Evolutionary conservation across 768 basidiomycete genomes (phyloP).

Genomic region (Suillus ampliporus): DNA sequence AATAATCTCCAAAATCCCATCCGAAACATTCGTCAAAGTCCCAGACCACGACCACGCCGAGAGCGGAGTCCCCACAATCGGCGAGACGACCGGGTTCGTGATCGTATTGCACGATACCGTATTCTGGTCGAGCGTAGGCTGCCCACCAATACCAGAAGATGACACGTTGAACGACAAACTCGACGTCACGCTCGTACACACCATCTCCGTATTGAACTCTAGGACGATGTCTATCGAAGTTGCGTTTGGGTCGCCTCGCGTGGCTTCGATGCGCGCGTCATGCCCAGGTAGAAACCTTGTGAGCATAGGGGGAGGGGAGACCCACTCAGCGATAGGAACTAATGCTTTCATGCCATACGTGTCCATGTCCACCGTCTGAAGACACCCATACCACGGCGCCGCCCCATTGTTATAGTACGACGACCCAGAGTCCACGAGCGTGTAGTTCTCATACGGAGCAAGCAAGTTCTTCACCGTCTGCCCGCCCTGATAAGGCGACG

Average conservation of each 20-base stretch:
- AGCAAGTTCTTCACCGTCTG: slow-evolving; percentile 74
- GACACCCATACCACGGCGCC: slow-evolving; percentile 78
- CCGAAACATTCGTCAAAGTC: slow-evolving; percentile 75
- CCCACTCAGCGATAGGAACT: slow-evolving; percentile 73
- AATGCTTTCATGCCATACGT: slow-evolving; percentile 84
- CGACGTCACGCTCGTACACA: slow-evolving; percentile 68
- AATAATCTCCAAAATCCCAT: slow-evolving; percentile 81
- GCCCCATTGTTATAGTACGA: slow-evolving; percentile 63
- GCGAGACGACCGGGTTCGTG: slow-evolving; percentile 51
- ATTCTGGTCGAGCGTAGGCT: slow-evolving; percentile 56
- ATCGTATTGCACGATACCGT: slow-evolving; percentile 54
- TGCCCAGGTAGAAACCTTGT: slow-evolving; percentile 88
- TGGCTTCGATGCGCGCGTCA: slow-evolving; percentile 69
- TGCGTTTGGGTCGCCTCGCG: slow-evolving; percentile 49
- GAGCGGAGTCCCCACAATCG: slow-evolving; percentile 56
- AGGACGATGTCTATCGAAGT: slow-evolving; percentile 67
- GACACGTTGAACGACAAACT: slow-evolving; percentile 72
- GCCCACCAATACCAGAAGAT: slow-evolving; percentile 63
- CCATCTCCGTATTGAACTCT: slow-evolving; percentile 83
- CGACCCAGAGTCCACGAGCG: slow-evolving; percentile 66
- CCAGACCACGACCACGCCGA: slow-evolving; percentile 78
- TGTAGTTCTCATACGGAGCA: slow-evolving; percentile 82
- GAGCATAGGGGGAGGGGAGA: slow-evolving; percentile 69
- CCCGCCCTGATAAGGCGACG: slow-evolving; percentile 73
- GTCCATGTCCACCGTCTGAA: slow-evolving; percentile 66